These are phyloP conservation scores for Xerocomellus amylosporus DNA, from an alignment of 768 basidiomycete species.

Conservation along the genomic window DNA sequence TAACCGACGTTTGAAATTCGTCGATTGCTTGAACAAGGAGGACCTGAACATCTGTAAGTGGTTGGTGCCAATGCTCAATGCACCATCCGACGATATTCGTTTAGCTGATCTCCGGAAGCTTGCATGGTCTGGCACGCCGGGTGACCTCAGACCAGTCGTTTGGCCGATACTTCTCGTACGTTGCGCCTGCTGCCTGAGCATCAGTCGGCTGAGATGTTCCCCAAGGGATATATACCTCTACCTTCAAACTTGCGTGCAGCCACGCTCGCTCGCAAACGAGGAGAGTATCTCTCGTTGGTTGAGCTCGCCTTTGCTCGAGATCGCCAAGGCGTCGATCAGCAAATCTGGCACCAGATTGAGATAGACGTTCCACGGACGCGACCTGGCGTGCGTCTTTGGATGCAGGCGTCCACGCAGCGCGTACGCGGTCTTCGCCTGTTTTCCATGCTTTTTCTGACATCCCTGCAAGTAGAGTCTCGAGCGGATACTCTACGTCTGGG, in stretches of 20 bases:
- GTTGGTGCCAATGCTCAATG: not conserved
- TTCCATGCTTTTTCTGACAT: slow-evolving; percentile 14
- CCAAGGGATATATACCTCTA: slow-evolving; percentile 88
- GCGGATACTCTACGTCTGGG: slow-evolving; percentile 97
- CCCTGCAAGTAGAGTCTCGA: slow-evolving; percentile 70
- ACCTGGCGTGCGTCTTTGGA: slow-evolving; percentile 90
- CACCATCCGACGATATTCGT: slow-evolving; percentile 4
- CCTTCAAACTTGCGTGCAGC: slow-evolving; percentile 69
- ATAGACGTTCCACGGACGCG: slow-evolving; percentile 96
- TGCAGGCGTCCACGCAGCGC: slow-evolving; percentile 84
- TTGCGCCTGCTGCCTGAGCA: slow-evolving; percentile 19
- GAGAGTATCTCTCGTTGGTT: slow-evolving; percentile 88
- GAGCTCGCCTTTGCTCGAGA: slow-evolving; percentile 87
- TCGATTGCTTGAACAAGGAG: slow-evolving; percentile 70
- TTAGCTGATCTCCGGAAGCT: slow-evolving; percentile 83
- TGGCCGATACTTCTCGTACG: slow-evolving; percentile 93
- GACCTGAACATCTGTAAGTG: slow-evolving; percentile 80
- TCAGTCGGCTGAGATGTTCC: slow-evolving; percentile 5
- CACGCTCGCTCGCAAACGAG: slow-evolving; percentile 84
- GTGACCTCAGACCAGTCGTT: slow-evolving; percentile 81
- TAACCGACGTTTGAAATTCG: slow-evolving; percentile 76
- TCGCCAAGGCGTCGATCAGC: slow-evolving; percentile 83
- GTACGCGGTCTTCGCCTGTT: slow-evolving; percentile 43
- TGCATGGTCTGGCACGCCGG: slow-evolving; percentile 92
- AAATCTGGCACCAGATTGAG: slow-evolving; percentile 99